Conservation (phyloP, 805 yeast species). For the Kodamaea leandrae region DNA sequence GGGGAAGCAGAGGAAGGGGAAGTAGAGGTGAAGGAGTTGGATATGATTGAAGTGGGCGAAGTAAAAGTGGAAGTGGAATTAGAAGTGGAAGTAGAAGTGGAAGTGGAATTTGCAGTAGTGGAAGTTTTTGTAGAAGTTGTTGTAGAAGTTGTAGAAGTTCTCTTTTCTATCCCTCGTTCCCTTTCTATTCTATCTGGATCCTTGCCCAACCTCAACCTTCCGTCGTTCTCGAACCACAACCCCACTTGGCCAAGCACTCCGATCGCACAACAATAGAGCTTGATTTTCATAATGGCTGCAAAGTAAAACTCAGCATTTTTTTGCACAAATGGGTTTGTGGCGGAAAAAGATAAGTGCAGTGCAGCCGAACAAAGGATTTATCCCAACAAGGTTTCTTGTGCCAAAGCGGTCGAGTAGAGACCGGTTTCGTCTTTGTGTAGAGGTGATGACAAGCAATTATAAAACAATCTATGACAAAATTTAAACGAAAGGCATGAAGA, state of each 20-base stretch:
- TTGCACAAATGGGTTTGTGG: neutral
- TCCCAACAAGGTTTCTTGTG: neutral
- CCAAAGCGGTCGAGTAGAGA: neutral
- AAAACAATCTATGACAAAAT: too few species aligned
- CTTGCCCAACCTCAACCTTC: neutral
- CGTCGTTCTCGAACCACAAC: neutral
- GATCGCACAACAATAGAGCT: neutral
- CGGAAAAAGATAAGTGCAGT: neutral
- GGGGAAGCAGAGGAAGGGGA: neutral
- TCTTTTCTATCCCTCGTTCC: neutral
- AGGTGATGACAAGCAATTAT: too few species aligned
- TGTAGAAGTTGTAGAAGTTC: neutral
- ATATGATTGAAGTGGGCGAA: neutral
- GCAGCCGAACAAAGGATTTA: too few species aligned
- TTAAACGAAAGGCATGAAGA: too few species aligned
- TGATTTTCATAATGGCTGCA: neutral
- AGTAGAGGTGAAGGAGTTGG: neutral
- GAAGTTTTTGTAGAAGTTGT: neutral
- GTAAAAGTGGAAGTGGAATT: neutral
- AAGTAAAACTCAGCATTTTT: neutral
- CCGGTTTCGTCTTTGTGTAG: too few species aligned
- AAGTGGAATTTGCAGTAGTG: neutral
- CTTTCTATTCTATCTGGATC: neutral
- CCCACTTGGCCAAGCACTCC: neutral
- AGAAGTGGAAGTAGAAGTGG: neutral